Evolutionary conservation across 78 protist species (phyloP).

Genomic region (Cavenderia fasciculata): DNA sequence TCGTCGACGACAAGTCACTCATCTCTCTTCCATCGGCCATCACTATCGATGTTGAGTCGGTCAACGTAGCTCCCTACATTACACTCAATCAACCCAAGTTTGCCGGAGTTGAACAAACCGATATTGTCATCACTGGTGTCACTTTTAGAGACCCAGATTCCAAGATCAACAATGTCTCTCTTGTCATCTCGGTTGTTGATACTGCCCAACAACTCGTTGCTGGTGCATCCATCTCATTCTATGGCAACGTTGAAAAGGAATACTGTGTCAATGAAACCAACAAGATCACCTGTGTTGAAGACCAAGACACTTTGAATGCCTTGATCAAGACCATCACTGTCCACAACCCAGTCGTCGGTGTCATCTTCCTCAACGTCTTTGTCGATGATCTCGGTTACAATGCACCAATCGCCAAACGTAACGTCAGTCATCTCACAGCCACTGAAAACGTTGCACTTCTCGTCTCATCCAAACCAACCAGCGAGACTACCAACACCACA

Average conservation of each 20-base stretch:
- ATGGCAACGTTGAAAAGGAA: background rate
- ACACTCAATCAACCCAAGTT: background rate
- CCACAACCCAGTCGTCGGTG: background rate
- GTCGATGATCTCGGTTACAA: constrained; percentile 40
- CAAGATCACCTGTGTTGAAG: background rate
- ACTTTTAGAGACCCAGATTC: constrained; percentile 19
- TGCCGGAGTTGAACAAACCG: background rate
- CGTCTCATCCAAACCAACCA: background rate
- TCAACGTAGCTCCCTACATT: constrained; percentile 24
- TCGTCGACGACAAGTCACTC: background rate
- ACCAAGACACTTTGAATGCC: background rate
- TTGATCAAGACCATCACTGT: background rate
- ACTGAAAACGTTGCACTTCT: background rate
- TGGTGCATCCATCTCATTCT: background rate
- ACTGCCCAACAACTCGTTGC: background rate
- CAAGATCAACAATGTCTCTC: background rate
- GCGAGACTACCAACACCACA: constrained; percentile 23
- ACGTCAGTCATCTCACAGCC: background rate
- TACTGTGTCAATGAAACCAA: background rate
- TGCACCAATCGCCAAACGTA: background rate
- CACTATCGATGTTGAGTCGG: background rate
- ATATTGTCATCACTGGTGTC: background rate
- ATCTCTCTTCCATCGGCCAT: background rate
- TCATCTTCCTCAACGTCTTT: background rate
- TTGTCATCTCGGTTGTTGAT: background rate